Evolutionary conservation across 441 rosid species (phyloP).

Genomic region (Euphorbia neoarborescens): DNA sequence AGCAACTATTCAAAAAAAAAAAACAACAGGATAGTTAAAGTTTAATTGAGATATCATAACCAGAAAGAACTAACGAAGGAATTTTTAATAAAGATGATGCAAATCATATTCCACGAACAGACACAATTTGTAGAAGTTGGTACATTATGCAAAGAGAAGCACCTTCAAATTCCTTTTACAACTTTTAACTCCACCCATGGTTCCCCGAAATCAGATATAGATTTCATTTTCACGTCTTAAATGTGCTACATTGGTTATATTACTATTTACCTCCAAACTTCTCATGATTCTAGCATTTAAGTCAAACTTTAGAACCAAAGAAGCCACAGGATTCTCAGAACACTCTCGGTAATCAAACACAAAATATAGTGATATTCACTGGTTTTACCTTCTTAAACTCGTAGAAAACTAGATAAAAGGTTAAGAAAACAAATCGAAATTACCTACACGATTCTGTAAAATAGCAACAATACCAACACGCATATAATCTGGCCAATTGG

Average conservation of each 20-base stretch:
- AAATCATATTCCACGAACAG: constrained; percentile 9
- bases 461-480: constrained; percentile 62
- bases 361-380: background rate
- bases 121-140: background rate
- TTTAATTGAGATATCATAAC: background rate
- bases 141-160: constrained; percentile 9
- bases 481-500: constrained; percentile 55
- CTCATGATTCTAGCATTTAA: constrained; percentile 5
- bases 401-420: constrained; percentile 8
- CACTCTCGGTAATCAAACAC: constrained; percentile 2
- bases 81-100: background rate
- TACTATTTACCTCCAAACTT: background rate
- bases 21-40: background rate
- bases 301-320: background rate
- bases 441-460: constrained; percentile 84
- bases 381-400: constrained; percentile 1
- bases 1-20: background rate
- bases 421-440: constrained; percentile 1
- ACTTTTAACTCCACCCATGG: background rate
- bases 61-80: background rate
- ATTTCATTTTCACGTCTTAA: background rate
- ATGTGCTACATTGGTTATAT: background rate
- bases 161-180: constrained; percentile 11
- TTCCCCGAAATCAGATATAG: constrained; percentile 1
- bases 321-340: constrained; percentile 7